Base-by-base conservation (phyloP, 1,139 yeast genomes). In the Sugiyamaella novakii region DNA sequence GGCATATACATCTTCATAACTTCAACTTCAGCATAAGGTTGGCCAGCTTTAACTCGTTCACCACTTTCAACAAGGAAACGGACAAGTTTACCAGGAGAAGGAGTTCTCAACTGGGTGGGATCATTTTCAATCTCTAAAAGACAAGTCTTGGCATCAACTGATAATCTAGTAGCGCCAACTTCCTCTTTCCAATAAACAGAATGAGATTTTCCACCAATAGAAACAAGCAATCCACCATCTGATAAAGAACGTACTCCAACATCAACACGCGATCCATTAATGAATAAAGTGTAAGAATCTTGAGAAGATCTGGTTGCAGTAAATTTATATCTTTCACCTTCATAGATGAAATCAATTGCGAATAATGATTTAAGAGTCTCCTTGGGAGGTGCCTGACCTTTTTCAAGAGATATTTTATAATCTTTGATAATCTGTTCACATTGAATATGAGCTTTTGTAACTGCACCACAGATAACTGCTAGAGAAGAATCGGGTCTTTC, bases 141-240 rank as follows among this genome's bases (percentile, higher is more conserved):
- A 67, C 98, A 92, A 35, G 98, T 91, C 75, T 88, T 92, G 53
- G 95, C 82, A 67, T 92, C 97, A 37, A 92, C 96, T 18, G 96
- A 87, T 61, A 92, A 72, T 72, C 98, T 84, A n/a, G 97, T 91
- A 31, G 96, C 96, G 49, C 91, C 81, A 54, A 94, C 91, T 74
- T 92, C 98, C 67, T 92, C 98, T 70, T 92, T 91, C 96, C 96
- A 92, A 73, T 92, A 92, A 46, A 92, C 87, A 25, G 95, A 81
- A 71, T 92, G 97, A 3, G 97, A 87, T 67, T 84, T 88, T 57
- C 98, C 98, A 55, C 85, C 96, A 55, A 92, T 71, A 3, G 95
- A 83, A 61, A 89, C 77, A 64, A 92, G 79, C 55, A 94, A 75
- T 34, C 98, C 98, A 62, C 98, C 98, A 66, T 94, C 99, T 43